These are phyloP conservation scores for Macaranga tanarius DNA, from an alignment of 441 rosid genomes.

Conservation along the genomic window DNA sequence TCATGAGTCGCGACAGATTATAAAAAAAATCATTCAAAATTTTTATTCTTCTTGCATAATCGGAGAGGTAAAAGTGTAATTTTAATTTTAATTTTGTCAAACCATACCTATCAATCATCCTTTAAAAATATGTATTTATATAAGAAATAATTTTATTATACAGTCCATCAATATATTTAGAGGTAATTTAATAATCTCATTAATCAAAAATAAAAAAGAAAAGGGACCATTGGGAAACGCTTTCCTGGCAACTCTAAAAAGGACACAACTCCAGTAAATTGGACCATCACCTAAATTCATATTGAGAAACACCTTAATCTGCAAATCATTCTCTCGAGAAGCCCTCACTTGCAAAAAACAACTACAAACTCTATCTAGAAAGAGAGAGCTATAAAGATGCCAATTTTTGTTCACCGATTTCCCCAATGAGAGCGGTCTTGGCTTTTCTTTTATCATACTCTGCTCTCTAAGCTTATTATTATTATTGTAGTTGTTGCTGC, in stretches of 20 bases:
- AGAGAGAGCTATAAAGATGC: conserved; percentile 45
- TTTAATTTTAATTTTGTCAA: too few relatives aligned
- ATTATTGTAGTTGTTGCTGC: not conserved
- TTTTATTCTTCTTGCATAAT: too few relatives aligned
- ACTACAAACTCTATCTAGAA: not conserved
- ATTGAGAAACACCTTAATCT: conserved; percentile 11
- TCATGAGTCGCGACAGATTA: too few relatives aligned
- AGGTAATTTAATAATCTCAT: not conserved
- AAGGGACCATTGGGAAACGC: conserved; percentile 42
- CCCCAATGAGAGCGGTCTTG: conserved; percentile 46
- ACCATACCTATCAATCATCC: too few relatives aligned
- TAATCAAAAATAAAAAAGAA: not conserved
- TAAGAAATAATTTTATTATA: too few relatives aligned
- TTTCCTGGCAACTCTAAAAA: conserved; percentile 43
- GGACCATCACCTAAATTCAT: conserved; percentile 29
- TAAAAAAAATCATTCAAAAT: too few relatives aligned
- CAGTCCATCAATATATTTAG: too few relatives aligned
- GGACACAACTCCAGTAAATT: conserved; percentile 37
- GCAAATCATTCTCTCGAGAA: conserved; percentile 14
- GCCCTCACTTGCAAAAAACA: conserved; percentile 32
- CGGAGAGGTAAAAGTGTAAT: too few relatives aligned
- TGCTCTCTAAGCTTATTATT: conserved; percentile 14
- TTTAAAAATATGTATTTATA: too few relatives aligned
- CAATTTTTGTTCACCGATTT: conserved; percentile 43
- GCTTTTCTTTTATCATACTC: conserved; percentile 43